Evolutionary conservation across 805 yeast species (phyloP), one percentile per base, ranked within the genome.

Genomic region (Cyberlindnera suaveolens): DNA sequence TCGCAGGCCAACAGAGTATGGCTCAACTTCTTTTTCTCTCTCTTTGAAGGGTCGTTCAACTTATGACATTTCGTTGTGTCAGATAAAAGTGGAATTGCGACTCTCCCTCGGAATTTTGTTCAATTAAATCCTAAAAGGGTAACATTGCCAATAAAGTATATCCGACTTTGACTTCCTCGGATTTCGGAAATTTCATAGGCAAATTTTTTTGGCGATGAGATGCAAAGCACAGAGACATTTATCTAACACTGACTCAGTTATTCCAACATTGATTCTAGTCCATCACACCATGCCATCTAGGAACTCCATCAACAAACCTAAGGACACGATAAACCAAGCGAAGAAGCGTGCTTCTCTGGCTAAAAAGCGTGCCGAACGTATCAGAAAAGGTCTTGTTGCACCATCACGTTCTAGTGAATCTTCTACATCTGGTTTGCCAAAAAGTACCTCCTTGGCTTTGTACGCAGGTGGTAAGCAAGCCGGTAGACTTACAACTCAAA

Each of bases 301-400:
- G 65, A 87, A 85, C 70, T 77, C 88, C 36, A 72, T 87, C 51
- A 89, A 88, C 64, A 85, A 81, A 64, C 95, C 93, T 38, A 82
- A 81, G 61, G 76, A 74, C 52, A 73, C 75, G 48, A 63, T 77
- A 32, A 67, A 64, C 49, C 67, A 78, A 42, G 70, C 71, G 46
- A 70, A 71, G 40, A 81, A 76, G 61, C 70, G 75, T 36, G 62
- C 69, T 30, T 57, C 73, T 34, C 62, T 79, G 27, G 75, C 78
- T 19, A 72, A 68, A 54, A 80, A 74, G 59, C 72, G 87, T 63
- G 70, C 80, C 15, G 68, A 71, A 26, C 71, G 81, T 57, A 68
- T 71, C 47, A 63, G 64, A 49, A 59, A 54, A 13, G 74, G 74
- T 32, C 48, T 49, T 31, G 56, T 61, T 6, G 63, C 67, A 26